phyloP scores from a whole-genome alignment of 768 basidiomycete genomes.

The Amanita phalloides region DNA sequence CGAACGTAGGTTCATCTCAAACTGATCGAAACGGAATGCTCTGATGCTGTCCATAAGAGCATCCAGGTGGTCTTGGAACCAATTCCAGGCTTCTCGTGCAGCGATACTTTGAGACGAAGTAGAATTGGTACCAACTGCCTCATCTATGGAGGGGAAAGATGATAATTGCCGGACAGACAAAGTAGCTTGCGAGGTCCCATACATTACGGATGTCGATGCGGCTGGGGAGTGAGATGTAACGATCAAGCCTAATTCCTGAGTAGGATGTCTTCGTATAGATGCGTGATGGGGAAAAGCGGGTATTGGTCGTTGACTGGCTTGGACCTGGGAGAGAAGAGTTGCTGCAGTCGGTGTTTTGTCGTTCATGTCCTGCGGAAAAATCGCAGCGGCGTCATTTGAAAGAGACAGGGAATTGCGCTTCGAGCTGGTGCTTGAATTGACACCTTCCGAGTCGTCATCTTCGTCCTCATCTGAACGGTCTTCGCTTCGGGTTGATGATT shows the following conservation, averaged over 20 bases:
- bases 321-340: conserved; percentile 66
- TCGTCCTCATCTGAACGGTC: conserved; percentile 78
- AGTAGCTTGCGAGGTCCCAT: conserved; percentile 39
- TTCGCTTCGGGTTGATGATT: conserved; percentile 46
- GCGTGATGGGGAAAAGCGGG: conserved; percentile 59
- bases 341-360: conserved; percentile 85
- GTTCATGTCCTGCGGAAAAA: conserved; percentile 55
- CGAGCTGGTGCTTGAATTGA: conserved; percentile 47
- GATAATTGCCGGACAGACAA: conserved; percentile 67
- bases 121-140: conserved; percentile 66
- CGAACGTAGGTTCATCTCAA: conserved; percentile 75
- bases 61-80: conserved; percentile 90
- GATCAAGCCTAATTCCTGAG: conserved; percentile 42
- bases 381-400: conserved; percentile 49
- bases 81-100: conserved; percentile 82
- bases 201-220: conserved; percentile 31
- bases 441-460: conserved; percentile 76
- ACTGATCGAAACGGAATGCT: conserved; percentile 78
- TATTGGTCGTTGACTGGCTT: conserved; percentile 51
- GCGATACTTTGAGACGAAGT: conserved; percentile 69
- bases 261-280: conserved; percentile 66
- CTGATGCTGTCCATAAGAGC: conserved; percentile 68
- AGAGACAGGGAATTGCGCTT: conserved; percentile 69
- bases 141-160: conserved; percentile 79
- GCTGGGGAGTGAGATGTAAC: conserved; percentile 39